Conservation (phyloP, 2,329 filamentous ascomycete species). For the Neonectria faginata region DNA sequence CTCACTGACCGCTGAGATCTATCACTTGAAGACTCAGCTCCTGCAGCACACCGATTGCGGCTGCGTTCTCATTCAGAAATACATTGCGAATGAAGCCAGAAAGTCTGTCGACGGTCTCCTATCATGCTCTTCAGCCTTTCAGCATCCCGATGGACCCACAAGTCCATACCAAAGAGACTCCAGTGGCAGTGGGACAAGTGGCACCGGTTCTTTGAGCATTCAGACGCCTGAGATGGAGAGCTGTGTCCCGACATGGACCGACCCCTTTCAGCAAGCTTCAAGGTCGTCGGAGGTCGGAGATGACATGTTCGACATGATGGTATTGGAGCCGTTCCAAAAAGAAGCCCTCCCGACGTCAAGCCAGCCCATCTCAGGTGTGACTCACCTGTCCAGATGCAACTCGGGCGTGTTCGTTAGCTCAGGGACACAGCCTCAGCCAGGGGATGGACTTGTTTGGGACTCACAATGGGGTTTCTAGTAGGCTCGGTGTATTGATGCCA, state of each 20-base stretch:
- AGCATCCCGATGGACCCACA: constrained; percentile 26
- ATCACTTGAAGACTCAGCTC: constrained; percentile 47
- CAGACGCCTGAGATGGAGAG: constrained; percentile 40
- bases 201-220: constrained; percentile 41
- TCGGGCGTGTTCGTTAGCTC: constrained; percentile 2
- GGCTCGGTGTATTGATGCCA: neutral
- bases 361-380: constrained; percentile 11
- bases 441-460: constrained; percentile 29
- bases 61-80: constrained; percentile 48
- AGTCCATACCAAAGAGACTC: constrained; percentile 39
- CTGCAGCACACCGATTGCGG: constrained; percentile 48
- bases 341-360: constrained; percentile 2
- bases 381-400: constrained; percentile 7
- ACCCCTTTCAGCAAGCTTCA: constrained; percentile 38
- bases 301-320: constrained; percentile 40
- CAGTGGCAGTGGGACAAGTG: constrained; percentile 41
- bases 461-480: constrained; percentile 38
- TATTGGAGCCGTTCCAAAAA: constrained; percentile 32
- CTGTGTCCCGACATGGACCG: constrained; percentile 37
- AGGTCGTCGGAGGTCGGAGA: constrained; percentile 37
- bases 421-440: constrained; percentile 8
- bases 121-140: constrained; percentile 33
- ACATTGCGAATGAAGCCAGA: constrained; percentile 48
- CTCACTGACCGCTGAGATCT: constrained; percentile 45
- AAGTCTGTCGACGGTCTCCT: constrained; percentile 44